Evolutionary conservation across 2,329 filamentous ascomycete genomes (phyloP).

Genomic region (Monascus ruber): DNA sequence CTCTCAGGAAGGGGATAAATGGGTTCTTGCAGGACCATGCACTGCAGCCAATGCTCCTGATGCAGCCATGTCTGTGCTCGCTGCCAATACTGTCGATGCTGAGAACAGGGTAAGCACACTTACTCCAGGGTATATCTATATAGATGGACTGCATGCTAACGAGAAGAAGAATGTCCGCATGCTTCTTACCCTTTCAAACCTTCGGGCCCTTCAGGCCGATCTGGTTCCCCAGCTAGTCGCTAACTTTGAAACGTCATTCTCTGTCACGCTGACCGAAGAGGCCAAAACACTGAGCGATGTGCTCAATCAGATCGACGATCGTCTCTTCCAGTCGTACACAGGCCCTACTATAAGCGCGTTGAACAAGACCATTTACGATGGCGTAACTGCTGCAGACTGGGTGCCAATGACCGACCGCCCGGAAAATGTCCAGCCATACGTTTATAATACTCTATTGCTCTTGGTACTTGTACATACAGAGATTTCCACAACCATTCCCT

Average conservation of each 20-base stretch:
- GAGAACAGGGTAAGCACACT: slow-evolving; percentile 38
- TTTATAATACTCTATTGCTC: slow-evolving; percentile 74
- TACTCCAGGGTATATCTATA: background rate
- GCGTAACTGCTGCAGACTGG: slow-evolving; percentile 64
- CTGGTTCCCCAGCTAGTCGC: slow-evolving; percentile 80
- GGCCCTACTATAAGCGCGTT: slow-evolving; percentile 61
- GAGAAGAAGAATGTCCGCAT: slow-evolving; percentile 69
- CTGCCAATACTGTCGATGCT: slow-evolving; percentile 41
- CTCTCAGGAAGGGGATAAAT: slow-evolving; percentile 44
- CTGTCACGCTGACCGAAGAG: slow-evolving; percentile 87
- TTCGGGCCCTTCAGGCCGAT: slow-evolving; percentile 69
- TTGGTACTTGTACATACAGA: slow-evolving; percentile 89
- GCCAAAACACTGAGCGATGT: slow-evolving; percentile 85
- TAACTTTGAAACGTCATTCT: slow-evolving; percentile 88
- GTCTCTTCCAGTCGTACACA: slow-evolving; percentile 87
- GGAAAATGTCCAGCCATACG: slow-evolving; percentile 69
- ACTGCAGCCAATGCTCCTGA: slow-evolving; percentile 18
- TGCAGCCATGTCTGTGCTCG: slow-evolving; percentile 29
- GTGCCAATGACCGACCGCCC: slow-evolving; percentile 50
- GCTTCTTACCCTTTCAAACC: slow-evolving; percentile 85
- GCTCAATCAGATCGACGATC: slow-evolving; percentile 76
- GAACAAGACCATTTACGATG: slow-evolving; percentile 57
- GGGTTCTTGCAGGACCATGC: slow-evolving; percentile 36
- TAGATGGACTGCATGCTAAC: slow-evolving; percentile 1
- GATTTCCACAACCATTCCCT: slow-evolving; percentile 62